Evolutionary conservation across 768 basidiomycete species (phyloP), one percentile per base, ranked within the genome.

Genomic region (Chalciporus piperatus): DNA sequence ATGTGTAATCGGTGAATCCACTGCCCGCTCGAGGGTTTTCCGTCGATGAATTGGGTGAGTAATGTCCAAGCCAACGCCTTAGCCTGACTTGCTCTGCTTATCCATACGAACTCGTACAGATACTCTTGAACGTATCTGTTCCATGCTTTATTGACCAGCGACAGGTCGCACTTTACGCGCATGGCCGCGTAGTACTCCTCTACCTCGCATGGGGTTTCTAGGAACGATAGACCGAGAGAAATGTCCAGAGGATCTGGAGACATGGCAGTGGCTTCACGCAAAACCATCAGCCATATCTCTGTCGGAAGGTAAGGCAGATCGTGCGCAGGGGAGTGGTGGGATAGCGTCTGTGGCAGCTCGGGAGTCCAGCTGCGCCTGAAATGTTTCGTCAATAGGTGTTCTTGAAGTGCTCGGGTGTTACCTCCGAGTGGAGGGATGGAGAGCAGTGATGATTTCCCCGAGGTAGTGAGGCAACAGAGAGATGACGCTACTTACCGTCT

Each of bases 41-140:
- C 65, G 28, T 62, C 55, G 63, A 82, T 60, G 68, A 69, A 69
- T 62, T 76, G 70, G 56, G 70, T 66, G n/a, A 73, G 70, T 8
- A 79, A 61, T 6, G 73, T 74, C 57, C 66, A 68, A 1, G 77
- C 78, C 3, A 79, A 67, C 0, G 70, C 62, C 54, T 77, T 74
- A 0, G 82, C 79, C 54, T 82, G 76, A 35, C 70, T 64, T 19
- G 78, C 78, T 33, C 77, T 70, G 46, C 73, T 74, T 59, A 89
- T 81, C 87, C 87, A 88, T 33, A 88, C 76, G 63, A 79, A 82
- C 60, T 87, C 83, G 68, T 77, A 88, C 16, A 88, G 66, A 39
- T 80, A 75, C 48, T 78, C 76, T 58, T 81, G 80, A 4, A 76
- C 70, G 46, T 79, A 72, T 32, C 62, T 71, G 60, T 81, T 72